Conservation (phyloP, 768 basidiomycete genomes). For the Serpula lacrymans region DNA sequence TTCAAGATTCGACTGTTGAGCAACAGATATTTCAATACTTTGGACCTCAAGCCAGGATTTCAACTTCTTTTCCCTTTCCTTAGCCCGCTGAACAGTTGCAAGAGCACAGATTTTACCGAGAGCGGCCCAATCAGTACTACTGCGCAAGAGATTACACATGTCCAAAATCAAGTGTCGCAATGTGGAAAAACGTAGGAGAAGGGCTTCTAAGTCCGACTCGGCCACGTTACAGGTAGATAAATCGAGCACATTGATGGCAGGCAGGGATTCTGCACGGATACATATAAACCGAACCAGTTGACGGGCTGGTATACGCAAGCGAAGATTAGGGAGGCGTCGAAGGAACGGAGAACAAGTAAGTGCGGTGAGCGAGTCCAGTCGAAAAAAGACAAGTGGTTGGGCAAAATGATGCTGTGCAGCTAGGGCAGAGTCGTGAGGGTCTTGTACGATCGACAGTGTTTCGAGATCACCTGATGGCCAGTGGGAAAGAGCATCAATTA, state of each 20-base stretch:
- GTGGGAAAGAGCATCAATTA: constrained; percentile 54
- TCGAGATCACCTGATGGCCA: constrained; percentile 52
- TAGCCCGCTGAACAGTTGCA: constrained; percentile 56
- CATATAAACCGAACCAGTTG: constrained; percentile 44
- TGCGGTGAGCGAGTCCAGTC: constrained; percentile 52
- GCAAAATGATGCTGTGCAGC: constrained; percentile 49
- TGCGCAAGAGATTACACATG: constrained; percentile 53
- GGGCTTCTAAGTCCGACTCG: constrained; percentile 48
- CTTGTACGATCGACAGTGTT: constrained; percentile 63
- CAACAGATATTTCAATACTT: constrained; percentile 10
- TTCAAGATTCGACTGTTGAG: not conserved
- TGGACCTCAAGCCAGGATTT: constrained; percentile 46
- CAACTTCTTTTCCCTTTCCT: constrained; percentile 63
- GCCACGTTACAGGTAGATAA: constrained; percentile 66
- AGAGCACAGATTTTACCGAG: constrained; percentile 62
- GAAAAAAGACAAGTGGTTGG: constrained; percentile 87
- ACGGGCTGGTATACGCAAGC: constrained; percentile 72
- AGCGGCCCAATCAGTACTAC: constrained; percentile 52
- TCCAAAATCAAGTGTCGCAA: constrained; percentile 73
- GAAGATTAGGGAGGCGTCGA: constrained; percentile 47
- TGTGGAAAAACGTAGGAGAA: constrained; percentile 47
- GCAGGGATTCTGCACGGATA: constrained; percentile 29
- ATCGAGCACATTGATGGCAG: constrained; percentile 61
- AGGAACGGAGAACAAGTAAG: constrained; percentile 44
- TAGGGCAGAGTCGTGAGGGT: constrained; percentile 45